phyloP scores from a whole-genome alignment of 257 asterid genomes.

The Ajuga chamaepitys region DNA sequence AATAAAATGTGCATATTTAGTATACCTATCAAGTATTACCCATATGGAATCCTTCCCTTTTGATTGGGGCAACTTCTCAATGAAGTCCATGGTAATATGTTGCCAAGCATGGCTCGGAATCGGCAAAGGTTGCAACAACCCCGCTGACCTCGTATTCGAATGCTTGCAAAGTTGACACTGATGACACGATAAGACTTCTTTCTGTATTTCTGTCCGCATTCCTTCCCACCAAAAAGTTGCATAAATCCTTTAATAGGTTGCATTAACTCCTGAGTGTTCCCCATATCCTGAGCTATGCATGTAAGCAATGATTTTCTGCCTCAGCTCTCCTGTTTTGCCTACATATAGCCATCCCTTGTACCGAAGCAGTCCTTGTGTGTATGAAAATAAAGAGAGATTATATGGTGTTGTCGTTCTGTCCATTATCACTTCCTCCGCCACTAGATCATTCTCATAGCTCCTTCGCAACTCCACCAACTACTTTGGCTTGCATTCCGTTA shows the following conservation, averaged over 20 bases:
- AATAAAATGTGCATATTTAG: not conserved
- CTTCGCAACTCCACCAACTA: no score
- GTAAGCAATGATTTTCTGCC: not conserved
- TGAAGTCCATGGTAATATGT: not conserved
- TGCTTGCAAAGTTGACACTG: not conserved
- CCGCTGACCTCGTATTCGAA: not conserved
- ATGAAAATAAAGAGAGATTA: no score
- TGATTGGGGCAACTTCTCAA: not conserved
- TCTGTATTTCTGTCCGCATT: not conserved
- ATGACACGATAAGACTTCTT: not conserved
- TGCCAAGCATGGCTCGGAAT: not conserved
- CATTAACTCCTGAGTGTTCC: not conserved
- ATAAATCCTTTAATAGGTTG: not conserved
- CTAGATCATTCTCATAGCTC: no score
- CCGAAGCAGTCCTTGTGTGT: no score
- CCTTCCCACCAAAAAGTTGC: not conserved
- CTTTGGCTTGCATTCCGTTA: no score
- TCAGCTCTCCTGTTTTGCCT: no score
- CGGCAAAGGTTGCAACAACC: not conserved
- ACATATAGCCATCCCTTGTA: no score
- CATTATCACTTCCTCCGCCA: no score
- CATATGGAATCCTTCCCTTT: not conserved
- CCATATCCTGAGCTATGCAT: not conserved
- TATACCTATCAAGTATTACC: not conserved
- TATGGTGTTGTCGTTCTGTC: no score